phyloP scores from a whole-genome alignment of 108 stramenopile genomes.

The Aurantiochytrium sp. region DNA sequence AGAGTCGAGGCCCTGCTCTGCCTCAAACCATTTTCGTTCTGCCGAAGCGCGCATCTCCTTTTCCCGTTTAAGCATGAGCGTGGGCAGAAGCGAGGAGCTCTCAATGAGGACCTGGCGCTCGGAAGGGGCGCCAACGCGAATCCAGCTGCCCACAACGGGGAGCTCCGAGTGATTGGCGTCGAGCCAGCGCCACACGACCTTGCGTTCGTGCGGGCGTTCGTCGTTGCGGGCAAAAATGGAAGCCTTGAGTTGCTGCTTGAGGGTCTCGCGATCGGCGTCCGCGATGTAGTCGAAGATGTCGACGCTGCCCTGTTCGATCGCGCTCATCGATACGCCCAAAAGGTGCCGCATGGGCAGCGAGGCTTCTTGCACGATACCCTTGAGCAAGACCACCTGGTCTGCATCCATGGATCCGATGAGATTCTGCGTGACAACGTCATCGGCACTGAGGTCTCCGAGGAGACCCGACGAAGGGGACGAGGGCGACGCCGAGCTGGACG shows the following conservation, averaged over 20 bases:
- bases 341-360: slow-evolving; percentile 16
- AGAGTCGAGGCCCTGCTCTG: neutral
- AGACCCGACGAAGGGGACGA: neutral
- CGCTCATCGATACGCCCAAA: neutral
- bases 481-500: neutral
- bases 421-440: neutral
- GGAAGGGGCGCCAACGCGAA: neutral
- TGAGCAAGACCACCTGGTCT: neutral
- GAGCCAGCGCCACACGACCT: neutral
- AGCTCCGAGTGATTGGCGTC: neutral
- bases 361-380: neutral
- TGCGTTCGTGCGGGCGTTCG: neutral
- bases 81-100: slow-evolving; percentile 12
- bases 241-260: neutral
- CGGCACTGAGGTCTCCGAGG: neutral
- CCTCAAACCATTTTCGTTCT: neutral
- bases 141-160: slow-evolving; percentile 11
- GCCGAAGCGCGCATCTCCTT: neutral
- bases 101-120: neutral
- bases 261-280: neutral
- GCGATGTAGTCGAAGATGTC: neutral
- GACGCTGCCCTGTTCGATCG: neutral
- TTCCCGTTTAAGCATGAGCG: neutral
- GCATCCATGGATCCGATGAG: neutral
- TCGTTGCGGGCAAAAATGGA: neutral